Percentiles rank a stretch among this genome's conserved stretches.
phyloP scores from a whole-genome alignment of 2,329 filamentous ascomycete genomes.

The Juglanconis oblonga region DNA sequence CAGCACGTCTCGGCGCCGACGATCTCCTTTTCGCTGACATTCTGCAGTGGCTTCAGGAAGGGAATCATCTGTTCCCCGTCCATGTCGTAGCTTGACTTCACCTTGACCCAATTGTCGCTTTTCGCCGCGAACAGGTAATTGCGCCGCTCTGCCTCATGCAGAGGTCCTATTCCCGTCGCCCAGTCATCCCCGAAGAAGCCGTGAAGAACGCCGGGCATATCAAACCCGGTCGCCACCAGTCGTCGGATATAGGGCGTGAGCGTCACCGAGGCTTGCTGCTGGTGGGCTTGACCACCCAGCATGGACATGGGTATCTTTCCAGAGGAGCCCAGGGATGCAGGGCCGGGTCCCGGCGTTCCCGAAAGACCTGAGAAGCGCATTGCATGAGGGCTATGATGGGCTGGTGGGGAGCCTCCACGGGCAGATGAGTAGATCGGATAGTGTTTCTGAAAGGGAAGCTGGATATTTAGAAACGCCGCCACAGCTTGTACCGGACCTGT shows the following conservation, averaged over 20 bases:
- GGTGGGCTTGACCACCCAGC: conserved; percentile 17
- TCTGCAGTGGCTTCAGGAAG: conserved; percentile 79
- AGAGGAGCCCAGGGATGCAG: conserved; percentile 3
- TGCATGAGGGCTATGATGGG: conserved; percentile 24
- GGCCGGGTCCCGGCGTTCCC: conserved; percentile 21
- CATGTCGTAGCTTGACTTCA: conserved; percentile 91
- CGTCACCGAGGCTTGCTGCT: conserved; percentile 48
- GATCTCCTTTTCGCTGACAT: conserved; percentile 75
- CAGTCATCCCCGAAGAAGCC: conserved; percentile 98
- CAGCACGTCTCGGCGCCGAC: conserved; percentile 77
- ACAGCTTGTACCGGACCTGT: conserved; percentile 79
- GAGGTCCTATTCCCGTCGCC: conserved; percentile 70
- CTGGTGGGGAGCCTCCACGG: conserved; percentile 32
- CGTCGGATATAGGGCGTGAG: conserved; percentile 87
- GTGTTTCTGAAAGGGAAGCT: conserved; percentile 76
- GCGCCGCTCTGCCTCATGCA: conserved; percentile 84
- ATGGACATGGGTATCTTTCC: conserved; percentile 9
- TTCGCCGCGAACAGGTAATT: conserved; percentile 97
- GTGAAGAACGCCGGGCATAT: conserved; percentile 80
- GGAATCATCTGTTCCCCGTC: conserved; percentile 78
- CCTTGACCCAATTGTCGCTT: conserved; percentile 82
- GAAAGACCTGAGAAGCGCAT: conserved; percentile 32
- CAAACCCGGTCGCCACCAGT: conserved; percentile 87
- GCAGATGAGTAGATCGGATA: conserved; percentile 42
- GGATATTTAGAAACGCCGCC: conserved; percentile 88